Evolutionary conservation across 176 grass and related monocot genomes (phyloP), one percentile per base, ranked within the genome.

Genomic region (Puya raimondii): DNA sequence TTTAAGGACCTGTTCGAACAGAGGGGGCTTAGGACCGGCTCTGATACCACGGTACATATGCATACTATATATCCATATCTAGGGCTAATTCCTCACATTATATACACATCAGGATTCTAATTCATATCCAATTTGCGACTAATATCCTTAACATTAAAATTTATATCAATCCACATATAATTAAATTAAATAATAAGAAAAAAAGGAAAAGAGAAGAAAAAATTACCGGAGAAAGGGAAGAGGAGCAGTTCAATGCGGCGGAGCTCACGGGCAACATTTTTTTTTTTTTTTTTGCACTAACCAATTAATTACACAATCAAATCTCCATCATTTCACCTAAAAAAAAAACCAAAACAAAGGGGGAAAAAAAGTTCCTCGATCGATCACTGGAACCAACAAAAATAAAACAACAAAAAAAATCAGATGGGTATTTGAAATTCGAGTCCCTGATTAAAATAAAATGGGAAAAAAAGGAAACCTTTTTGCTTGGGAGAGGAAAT

Each of bases 261-360:
- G 87, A 83, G 84, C 84, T 87, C 72, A 87, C 72, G 47, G 86
- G 82, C 15, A 81, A 15, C 79, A 94, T 61, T 61, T 20, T 61
- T 42, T 42, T 42, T 61, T 20, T 26, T 26, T 26, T 26, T 26
- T 26, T 26, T 1, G 25, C 25, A 26, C 25, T 26, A 26, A 26
- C 25, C 56, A 20, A 18, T 20, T 10, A 61, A 61, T 20, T 22
- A 18, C 21, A 22, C 17, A 22, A 61, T 61, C 56, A 61, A 61
- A 61, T 61, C 21, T 5, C 16, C 56, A 61, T 61, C 56, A 18
- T 18, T 61, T 61, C 9, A 20, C n/a, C 56, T 10, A 4, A 61
- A 22, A 6, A 61, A n/a, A 20, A 22, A 16, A 6, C 15, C 1
- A 12, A 1, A 61, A 61, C 2, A 20, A 61, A 61, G 10, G 16